phyloP scores from a whole-genome alignment of 331 rosid genomes.

The Acacia pycnantha region DNA sequence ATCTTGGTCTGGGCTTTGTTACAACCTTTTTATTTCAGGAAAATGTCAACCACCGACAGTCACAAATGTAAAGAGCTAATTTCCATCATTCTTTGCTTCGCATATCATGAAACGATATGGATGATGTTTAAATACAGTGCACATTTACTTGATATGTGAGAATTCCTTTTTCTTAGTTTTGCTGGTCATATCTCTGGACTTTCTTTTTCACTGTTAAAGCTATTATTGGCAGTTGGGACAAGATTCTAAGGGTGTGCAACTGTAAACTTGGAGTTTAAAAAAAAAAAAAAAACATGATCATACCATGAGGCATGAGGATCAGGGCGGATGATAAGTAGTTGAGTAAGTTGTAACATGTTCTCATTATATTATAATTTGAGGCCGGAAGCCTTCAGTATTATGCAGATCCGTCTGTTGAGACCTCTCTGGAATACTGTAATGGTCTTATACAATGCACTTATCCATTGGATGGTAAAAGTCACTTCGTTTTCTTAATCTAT shows the following conservation, averaged over 20 bases:
- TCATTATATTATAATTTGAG: background rate
- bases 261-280: background rate
- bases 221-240: background rate
- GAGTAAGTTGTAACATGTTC: background rate
- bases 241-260: background rate
- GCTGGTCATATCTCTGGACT: background rate
- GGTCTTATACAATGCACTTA: too few relatives aligned
- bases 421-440: background rate
- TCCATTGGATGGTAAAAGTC: background rate
- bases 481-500: background rate
- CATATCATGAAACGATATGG: background rate
- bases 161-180: background rate
- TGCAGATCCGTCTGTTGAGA: background rate
- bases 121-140: background rate
- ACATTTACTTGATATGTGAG: background rate
- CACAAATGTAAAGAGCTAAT: too few relatives aligned
- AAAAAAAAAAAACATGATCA: background rate
- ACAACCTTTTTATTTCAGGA: too few relatives aligned
- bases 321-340: background rate
- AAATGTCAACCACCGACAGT: too few relatives aligned
- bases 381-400: background rate
- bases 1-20: too few relatives aligned
- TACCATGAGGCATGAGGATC: background rate
- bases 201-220: background rate
- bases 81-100: too few relatives aligned